Evolutionary conservation across 805 yeast species (phyloP), one percentile per base, ranked within the genome.

Genomic region (Saccharomycopsis fodiens): DNA sequence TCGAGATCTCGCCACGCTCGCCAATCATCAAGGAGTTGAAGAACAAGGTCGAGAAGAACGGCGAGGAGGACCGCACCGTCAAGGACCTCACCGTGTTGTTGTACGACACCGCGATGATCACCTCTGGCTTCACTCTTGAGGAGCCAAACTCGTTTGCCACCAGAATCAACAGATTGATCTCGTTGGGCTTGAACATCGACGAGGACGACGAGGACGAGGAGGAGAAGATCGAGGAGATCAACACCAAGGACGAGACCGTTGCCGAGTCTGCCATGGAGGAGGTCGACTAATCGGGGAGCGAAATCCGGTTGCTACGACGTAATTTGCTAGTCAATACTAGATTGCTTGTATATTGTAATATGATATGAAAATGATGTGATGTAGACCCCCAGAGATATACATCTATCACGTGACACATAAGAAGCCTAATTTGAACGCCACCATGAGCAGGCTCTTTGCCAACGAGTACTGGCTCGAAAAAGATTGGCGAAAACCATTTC

Each of bases 241-340:
- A 40, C 41, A 40, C 39, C 31, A 31, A 45, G 34, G 25, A 35
- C 19, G 89, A 78, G 60, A 80, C 78, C 52, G 79, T 81, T 61
- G 88, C 80, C 63, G 96, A 87, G 74, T 82, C 94, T 54, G 95
- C 88, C 64, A 93, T 91, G 98, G 98, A 91, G 79, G 98, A 91
- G 76, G 97, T 91, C 68, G 98, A 91, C 72, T 91, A 85, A 67
- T 34, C 8, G 8, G 5, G 21, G 7, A 16, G 13, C 8, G 17
- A 6, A 34, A 34, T 34, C n/a, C n/a, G n/a, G n/a, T n/a, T n/a
- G n/a, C n/a, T n/a, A n/a, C n/a, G n/a, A n/a, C n/a, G n/a, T n/a
- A n/a, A n/a, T 16, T 19, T 34, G 37, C 37, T 34, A 16, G 37
- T 34, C 7, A 34, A 34, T 25, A 25, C 29, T 25, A 10, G 29